Conservation (phyloP, 164 flowering plant genomes). For the Umbellularia californica region DNA sequence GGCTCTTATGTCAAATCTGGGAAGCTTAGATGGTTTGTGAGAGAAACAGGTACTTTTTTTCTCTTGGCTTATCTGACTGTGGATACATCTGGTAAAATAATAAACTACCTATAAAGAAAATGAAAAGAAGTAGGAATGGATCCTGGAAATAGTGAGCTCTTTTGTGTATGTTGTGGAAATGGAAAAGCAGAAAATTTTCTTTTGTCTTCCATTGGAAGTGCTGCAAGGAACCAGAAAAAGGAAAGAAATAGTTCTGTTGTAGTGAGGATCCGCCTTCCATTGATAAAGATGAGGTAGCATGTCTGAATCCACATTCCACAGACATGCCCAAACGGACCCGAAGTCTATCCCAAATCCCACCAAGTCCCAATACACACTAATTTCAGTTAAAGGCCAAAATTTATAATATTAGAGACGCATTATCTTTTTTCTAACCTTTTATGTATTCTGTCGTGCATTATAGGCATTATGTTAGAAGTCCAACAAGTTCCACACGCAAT, state of each 20-base stretch:
- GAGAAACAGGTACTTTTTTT: conserved; percentile 71
- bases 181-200: no score
- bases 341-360: not conserved
- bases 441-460: not conserved
- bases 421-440: no score
- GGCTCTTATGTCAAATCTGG: conserved; percentile 73
- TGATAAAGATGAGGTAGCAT: no score
- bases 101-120: not conserved
- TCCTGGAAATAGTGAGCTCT: not conserved
- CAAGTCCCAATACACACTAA: not conserved
- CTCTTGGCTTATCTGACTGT: not conserved
- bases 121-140: not conserved
- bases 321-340: no score
- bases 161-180: no score
- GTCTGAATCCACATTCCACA: no score
- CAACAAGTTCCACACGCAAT: not conserved
- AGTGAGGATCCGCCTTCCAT: no score
- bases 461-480: not conserved
- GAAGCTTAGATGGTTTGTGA: conserved; percentile 80
- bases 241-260: no score
- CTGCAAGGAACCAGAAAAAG: no score
- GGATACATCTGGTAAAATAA: not conserved
- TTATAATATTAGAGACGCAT: not conserved
- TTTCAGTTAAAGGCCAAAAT: not conserved
- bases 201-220: no score